Base-by-base conservation (phyloP, 345 rosid species). In the Camelina sativa region DNA sequence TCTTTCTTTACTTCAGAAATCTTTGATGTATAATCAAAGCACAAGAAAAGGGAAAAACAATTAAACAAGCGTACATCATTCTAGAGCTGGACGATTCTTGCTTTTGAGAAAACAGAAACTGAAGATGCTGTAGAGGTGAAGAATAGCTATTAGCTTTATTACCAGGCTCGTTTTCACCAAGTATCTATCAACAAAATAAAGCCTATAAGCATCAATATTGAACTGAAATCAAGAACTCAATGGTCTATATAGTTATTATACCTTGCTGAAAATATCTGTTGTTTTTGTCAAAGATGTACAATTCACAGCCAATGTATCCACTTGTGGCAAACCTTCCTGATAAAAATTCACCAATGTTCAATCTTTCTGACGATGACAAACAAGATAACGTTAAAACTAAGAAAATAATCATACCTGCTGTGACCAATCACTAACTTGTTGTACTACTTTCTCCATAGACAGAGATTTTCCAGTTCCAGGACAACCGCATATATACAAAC, bases 401-500 rank as follows among this genome's bases (percentile, higher is more conserved):
- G 8, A 34, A 34, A 40, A 66, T 50, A 15, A 5, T 32, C 56
- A 7, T 78, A 93, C 97, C 86, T 85, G 78, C 55, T 71, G 79
- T 7, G 87, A 69, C 96, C 93, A 91, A 12, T 88, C 85, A 71
- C 75, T 28, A 69, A 86, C 71, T 23, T 62, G 80, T 35, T 79
- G 82, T 58, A 80, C 79, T 53, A 91, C 84, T 82, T 76, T 89
- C 56, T 83, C 88, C 86, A 89, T 83, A 2, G 96, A 87, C 67
- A 93, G 62, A 0, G 97, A 86, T 55, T 93, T 93, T 17, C 97
- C 97, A 0, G 97, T 91, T 68, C 97, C 98, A 0, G 95, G 97
- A 46, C 91, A 87, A 46, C 97, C 98, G 40, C 91, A 88, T 13
- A 85, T 69, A 28, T 91, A 93, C 58, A 89, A 69, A 15, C 97